Conservation (phyloP, 208 protist species). For the Wallacemonas sp. region DNA sequence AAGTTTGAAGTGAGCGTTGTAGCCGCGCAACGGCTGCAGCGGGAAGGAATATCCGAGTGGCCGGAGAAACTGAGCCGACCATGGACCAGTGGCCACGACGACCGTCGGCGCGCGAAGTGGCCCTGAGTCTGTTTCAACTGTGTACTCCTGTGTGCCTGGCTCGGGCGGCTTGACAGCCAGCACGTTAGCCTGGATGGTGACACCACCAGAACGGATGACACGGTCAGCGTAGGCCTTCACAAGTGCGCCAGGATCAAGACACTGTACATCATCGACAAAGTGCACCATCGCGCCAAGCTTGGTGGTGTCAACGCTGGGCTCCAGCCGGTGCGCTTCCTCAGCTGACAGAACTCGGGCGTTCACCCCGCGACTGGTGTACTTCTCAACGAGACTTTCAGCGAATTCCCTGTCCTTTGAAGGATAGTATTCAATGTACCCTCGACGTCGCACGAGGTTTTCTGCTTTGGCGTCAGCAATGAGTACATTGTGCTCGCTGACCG, state of each 20-base stretch:
- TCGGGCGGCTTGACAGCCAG: background rate
- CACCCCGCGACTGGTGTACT: conserved; percentile 5
- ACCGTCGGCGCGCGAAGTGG: conserved; percentile 13
- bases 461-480: conserved; percentile 11
- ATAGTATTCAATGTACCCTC: conserved; percentile 21
- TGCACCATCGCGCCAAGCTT: conserved; percentile 14
- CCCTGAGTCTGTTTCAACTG: conserved; percentile 4
- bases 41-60: conserved; percentile 23
- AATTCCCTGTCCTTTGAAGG: background rate
- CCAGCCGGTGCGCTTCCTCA: conserved; percentile 4
- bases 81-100: conserved; percentile 21
- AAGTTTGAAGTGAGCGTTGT: conserved; percentile 29
- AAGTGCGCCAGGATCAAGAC: conserved; percentile 15
- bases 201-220: conserved; percentile 16
- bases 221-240: conserved; percentile 15
- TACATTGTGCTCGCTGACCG: conserved; percentile 13
- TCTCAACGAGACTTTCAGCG: background rate
- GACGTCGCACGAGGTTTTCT: conserved; percentile 13
- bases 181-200: conserved; percentile 12
- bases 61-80: conserved; percentile 18
- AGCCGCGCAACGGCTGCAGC: conserved; percentile 24
- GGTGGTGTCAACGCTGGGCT: conserved; percentile 7
- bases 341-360: background rate
- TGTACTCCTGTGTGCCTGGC: background rate
- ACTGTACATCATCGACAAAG: conserved; percentile 15